Base-by-base conservation (phyloP, 768 basidiomycete genomes). In the Termitomyces sp. region DNA sequence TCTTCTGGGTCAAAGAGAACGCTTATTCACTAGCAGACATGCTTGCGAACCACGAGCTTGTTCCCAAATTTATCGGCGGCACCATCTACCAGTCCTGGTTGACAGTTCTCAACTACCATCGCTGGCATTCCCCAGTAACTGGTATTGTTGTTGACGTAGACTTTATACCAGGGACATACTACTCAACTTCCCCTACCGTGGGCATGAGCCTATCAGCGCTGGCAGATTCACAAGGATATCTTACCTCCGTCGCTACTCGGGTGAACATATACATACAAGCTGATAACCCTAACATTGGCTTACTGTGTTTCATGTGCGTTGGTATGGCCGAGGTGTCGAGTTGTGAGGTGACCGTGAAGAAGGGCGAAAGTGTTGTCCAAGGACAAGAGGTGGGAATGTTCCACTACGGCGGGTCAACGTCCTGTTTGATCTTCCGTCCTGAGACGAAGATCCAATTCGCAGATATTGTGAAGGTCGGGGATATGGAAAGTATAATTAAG, bases 291-390 rank as follows among this genome's bases (percentile, higher is more conserved):
- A 65, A 68, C 20, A 82, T 87, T 40, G 85, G 85, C 1, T 60
- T 86, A 42, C 74, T 86, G 76, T 80, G 77, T 50, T 81, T 86
- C 68, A 70, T 87, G 5, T 81, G 69, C 0, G 76, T 87, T 10
- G 86, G 86, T 0, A 84, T 88, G 76, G 73, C 74, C 0, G 86
- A 88, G 67, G 77, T 87, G 1, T 87, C 83, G 33, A 86, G 83
- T n/a, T 82, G 80, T 59, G 77, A 80, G 60, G 64, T 79, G 20
- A 78, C 70, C 0, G 84, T 86, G 22, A 69, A 68, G 64, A 72
- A 67, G 16, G 80, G 27, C 16, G 36, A 42, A 2, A 26, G 36
- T 14, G 24, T 56, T 24, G 71, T 69, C 54, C 80, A 79, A 60
- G 85, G 87, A 1, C 80, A 86, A 30, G 69, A 86, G 65, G 58